Evolutionary conservation across 2,329 filamentous ascomycete genomes (phyloP).

Genomic region (Aureobasidium namibiae): DNA sequence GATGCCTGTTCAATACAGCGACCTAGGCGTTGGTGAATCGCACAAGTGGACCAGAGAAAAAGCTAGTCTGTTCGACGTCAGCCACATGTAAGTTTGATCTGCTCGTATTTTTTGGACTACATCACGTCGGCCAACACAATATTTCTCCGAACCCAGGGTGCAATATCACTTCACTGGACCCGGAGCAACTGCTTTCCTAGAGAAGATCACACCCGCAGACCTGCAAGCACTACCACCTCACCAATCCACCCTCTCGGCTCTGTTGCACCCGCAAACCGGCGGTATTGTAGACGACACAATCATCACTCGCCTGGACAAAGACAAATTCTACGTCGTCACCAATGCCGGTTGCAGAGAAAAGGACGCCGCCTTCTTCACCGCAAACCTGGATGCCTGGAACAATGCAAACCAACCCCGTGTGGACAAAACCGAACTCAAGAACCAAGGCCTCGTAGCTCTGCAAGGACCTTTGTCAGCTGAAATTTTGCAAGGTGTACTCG

Average conservation of each 20-base stretch:
- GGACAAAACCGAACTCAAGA: conserved; percentile 39
- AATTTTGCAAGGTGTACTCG: conserved; percentile 59
- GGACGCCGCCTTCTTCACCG: conserved; percentile 67
- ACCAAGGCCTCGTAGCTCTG: conserved; percentile 74
- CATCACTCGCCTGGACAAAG: conserved; percentile 67
- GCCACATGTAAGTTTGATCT: conserved; percentile 59
- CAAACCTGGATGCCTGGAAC: conserved; percentile 57
- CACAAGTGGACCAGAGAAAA: conserved; percentile 84
- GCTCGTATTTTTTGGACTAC: background rate
- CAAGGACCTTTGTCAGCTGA: conserved; percentile 73
- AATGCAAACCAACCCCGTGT: conserved; percentile 34
- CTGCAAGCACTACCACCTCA: conserved; percentile 56
- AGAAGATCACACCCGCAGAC: conserved; percentile 72
- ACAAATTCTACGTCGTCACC: conserved; percentile 83
- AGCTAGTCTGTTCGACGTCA: conserved; percentile 89
- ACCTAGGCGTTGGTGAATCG: conserved; percentile 69
- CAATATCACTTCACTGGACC: conserved; percentile 80
- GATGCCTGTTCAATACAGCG: conserved; percentile 86
- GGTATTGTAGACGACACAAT: conserved; percentile 95
- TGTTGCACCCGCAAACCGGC: conserved; percentile 71
- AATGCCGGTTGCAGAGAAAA: conserved; percentile 90
- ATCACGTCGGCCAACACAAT: conserved; percentile 8
- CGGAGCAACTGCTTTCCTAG: conserved; percentile 71
- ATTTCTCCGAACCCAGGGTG: conserved; percentile 42
- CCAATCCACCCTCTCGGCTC: conserved; percentile 72